Evolutionary conservation across 495 filamentous ascomycete genomes (phyloP).

Genomic region (Lentithecium fluviatile): DNA sequence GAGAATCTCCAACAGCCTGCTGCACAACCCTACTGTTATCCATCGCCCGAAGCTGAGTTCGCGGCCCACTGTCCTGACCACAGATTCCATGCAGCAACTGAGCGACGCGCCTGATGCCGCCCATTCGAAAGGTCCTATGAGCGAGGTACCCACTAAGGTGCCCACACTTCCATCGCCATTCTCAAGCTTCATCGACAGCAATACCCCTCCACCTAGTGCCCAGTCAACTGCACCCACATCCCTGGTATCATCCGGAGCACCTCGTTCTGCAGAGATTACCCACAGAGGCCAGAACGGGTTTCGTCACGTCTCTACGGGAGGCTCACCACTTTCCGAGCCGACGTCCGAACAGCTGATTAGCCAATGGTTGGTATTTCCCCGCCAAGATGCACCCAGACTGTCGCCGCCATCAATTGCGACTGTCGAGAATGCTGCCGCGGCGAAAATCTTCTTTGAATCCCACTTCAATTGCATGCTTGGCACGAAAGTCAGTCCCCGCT

Average conservation of each 20-base stretch:
- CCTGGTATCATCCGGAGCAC: slow-evolving; percentile 29
- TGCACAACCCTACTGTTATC: slow-evolving; percentile 55
- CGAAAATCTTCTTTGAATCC: slow-evolving; percentile 84
- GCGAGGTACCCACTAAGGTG: too few species aligned
- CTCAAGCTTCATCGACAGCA: slow-evolving; percentile 27
- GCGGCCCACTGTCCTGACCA: slow-evolving; percentile 43
- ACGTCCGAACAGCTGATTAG: slow-evolving; percentile 47
- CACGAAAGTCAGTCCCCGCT: slow-evolving; percentile 56
- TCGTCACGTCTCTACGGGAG: slow-evolving; percentile 8
- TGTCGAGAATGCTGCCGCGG: slow-evolving; percentile 71
- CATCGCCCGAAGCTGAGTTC: slow-evolving; percentile 49
- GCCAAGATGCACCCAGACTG: slow-evolving; percentile 44
- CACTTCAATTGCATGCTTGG: slow-evolving; percentile 68
- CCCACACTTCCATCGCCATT: slow-evolving; percentile 29
- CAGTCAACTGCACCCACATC: slow-evolving; percentile 37
- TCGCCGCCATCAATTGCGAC: slow-evolving; percentile 65
- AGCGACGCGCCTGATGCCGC: background rate
- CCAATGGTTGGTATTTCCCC: slow-evolving; percentile 37
- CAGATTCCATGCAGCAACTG: background rate
- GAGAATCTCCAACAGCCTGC: slow-evolving; percentile 53
- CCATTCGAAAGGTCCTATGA: background rate
- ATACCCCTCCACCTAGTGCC: slow-evolving; percentile 11
- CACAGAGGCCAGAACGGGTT: slow-evolving; percentile 13
- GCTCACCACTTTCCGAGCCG: slow-evolving; percentile 24
- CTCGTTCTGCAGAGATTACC: slow-evolving; percentile 21